Percentiles rank a stretch among this genome's conserved stretches.
Conservation (phyloP, 2,329 filamentous ascomycete species). For the Epichloe sibirici region DNA sequence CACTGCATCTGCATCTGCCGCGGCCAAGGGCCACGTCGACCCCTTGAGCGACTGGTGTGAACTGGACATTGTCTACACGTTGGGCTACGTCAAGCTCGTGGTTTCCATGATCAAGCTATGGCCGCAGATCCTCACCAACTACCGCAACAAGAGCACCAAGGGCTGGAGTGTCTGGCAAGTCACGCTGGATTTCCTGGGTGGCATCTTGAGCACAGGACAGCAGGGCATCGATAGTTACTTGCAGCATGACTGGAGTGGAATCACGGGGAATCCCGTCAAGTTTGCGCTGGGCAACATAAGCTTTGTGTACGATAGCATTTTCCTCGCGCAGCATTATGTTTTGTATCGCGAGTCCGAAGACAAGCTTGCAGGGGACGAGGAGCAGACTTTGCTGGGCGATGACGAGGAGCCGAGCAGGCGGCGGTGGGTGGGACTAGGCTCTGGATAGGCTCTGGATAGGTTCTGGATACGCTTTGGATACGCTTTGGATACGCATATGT, state of each 20-base stretch:
- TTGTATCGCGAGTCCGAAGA: constrained; percentile 41
- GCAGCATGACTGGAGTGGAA: constrained; percentile 76
- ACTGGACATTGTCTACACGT: constrained; percentile 52
- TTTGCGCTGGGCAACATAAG: constrained; percentile 75
- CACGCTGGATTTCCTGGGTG: constrained; percentile 70
- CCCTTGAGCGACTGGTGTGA: constrained; percentile 42
- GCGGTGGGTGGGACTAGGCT: neutral
- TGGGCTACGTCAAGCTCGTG: constrained; percentile 81
- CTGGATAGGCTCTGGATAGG: neutral
- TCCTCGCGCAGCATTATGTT: constrained; percentile 80
- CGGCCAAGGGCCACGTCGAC: constrained; percentile 20
- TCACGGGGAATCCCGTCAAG: constrained; percentile 88
- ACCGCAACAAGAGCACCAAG: constrained; percentile 67
- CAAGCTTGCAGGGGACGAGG: constrained; percentile 5
- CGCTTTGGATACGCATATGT: neutral
- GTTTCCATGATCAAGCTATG: constrained; percentile 88
- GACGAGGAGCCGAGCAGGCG: neutral
- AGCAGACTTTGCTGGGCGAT: constrained; percentile 17
- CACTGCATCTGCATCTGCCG: constrained; percentile 30
- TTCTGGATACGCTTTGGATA: neutral
- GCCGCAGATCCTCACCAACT: constrained; percentile 76
- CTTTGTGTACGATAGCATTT: constrained; percentile 75
- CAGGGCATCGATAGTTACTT: constrained; percentile 75
- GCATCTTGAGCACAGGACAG: constrained; percentile 70
- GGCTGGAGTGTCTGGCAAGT: constrained; percentile 86